These are phyloP conservation scores for Rhizoclosmatium globosum DNA, from an alignment of 192 early-diverging fungal species.

Conservation along the genomic window DNA sequence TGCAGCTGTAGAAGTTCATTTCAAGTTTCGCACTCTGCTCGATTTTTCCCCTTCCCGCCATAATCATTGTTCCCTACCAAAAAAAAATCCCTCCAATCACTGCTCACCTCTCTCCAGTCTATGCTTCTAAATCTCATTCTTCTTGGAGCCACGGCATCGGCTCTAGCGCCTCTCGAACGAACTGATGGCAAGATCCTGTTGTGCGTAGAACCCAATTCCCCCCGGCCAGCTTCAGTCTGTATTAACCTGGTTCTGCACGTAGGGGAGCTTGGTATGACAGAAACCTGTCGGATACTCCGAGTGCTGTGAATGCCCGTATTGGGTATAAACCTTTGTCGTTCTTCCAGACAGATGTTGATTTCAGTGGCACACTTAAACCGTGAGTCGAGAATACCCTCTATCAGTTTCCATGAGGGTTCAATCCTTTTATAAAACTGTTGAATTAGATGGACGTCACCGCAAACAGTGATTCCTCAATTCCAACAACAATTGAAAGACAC, in stretches of 20 bases:
- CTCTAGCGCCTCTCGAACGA: background rate
- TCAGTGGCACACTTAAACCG: constrained; percentile 36
- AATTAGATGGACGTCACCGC: constrained; percentile 20
- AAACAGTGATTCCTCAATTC: constrained; percentile 14
- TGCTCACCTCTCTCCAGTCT: no score
- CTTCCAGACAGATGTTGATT: constrained; percentile 38
- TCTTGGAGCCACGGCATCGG: background rate
- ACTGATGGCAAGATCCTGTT: background rate
- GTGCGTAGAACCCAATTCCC: background rate
- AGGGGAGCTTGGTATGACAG: constrained; percentile 39
- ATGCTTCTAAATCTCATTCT: background rate
- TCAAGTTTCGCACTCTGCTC: no score
- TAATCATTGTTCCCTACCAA: no score
- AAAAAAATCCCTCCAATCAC: no score
- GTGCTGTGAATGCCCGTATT: constrained; percentile 17
- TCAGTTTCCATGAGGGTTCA: background rate
- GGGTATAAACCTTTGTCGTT: constrained; percentile 34
- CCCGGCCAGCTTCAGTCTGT: background rate
- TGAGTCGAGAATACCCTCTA: background rate
- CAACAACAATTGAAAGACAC: constrained; percentile 23
- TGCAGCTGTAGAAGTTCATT: no score
- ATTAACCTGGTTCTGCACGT: background rate
- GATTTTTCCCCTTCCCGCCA: no score
- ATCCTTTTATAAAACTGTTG: background rate
- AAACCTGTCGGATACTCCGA: constrained; percentile 22